Conservation (phyloP, 768 basidiomycete genomes). For the Leccinum subtestaceum region DNA sequence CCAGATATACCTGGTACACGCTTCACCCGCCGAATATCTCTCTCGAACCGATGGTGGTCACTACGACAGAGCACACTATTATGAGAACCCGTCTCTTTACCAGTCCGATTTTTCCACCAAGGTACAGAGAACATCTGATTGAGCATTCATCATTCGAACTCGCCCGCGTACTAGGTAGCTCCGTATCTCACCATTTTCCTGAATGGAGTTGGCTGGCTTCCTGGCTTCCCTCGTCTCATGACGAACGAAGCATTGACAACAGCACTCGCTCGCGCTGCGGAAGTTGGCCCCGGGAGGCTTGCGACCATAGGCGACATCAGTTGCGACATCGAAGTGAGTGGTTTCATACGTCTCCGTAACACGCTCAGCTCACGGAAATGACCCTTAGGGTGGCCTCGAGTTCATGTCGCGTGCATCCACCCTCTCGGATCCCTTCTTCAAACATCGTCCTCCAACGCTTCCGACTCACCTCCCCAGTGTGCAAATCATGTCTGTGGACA, state of each 20-base stretch:
- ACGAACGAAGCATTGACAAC: constrained; percentile 56
- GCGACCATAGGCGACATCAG: constrained; percentile 82
- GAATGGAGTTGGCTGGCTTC: constrained; percentile 85
- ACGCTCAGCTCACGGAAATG: neutral
- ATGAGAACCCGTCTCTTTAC: constrained; percentile 64
- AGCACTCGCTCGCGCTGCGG: constrained; percentile 47
- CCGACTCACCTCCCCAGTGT: constrained; percentile 50
- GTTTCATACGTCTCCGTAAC: neutral
- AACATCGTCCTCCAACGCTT: constrained; percentile 40
- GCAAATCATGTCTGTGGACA: constrained; percentile 88
- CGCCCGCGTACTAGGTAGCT: constrained; percentile 53
- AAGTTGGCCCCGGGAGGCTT: constrained; percentile 55
- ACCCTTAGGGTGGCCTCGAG: constrained; percentile 71
- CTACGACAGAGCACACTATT: constrained; percentile 72
- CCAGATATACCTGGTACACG: constrained; percentile 77
- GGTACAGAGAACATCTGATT: constrained; percentile 37
- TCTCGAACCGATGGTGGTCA: constrained; percentile 48
- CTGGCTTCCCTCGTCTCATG: constrained; percentile 77
- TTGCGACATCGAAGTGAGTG: constrained; percentile 74
- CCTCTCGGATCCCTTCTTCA: constrained; percentile 72
- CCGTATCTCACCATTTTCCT: constrained; percentile 83
- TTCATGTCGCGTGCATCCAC: constrained; percentile 79
- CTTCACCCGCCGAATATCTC: constrained; percentile 68
- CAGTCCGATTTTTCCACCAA: constrained; percentile 64
- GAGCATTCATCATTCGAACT: neutral